These are phyloP conservation scores for Beta vulgaris DNA, from an alignment of 148 eudicot species.

Conservation along the genomic window DNA sequence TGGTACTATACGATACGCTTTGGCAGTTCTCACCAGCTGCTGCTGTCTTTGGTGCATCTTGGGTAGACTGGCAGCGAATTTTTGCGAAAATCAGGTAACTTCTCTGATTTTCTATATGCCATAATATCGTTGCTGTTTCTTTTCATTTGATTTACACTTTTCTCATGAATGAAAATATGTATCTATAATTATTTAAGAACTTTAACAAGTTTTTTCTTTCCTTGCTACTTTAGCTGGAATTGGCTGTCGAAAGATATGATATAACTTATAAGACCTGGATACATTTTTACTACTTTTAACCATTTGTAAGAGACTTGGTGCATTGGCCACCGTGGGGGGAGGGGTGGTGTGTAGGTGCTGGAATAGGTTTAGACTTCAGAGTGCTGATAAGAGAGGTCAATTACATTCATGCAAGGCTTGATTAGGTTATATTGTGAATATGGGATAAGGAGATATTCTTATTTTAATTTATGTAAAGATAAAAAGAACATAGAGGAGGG, in stretches of 20 bases:
- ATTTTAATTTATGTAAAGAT: neutral
- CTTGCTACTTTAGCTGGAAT: neutral
- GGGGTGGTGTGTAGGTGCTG: neutral
- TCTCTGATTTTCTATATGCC: slow-evolving; percentile 1
- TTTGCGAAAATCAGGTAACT: slow-evolving; percentile 74
- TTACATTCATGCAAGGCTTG: neutral
- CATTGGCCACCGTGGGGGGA: neutral
- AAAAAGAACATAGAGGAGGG: neutral
- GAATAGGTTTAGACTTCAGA: neutral
- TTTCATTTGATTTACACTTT: neutral
- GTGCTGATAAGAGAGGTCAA: neutral
- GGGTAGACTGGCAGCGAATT: slow-evolving; percentile 81
- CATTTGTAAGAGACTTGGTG: neutral
- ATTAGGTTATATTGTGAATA: neutral
- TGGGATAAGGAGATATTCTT: neutral
- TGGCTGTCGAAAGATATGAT: neutral
- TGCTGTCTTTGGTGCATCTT: slow-evolving; percentile 82
- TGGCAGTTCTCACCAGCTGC: slow-evolving; percentile 83
- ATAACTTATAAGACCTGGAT: neutral
- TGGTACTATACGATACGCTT: slow-evolving; percentile 10
- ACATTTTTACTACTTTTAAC: neutral
- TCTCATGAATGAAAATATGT: neutral
- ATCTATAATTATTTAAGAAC: neutral
- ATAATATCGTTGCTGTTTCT: neutral
- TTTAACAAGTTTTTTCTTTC: neutral